phyloP scores from a whole-genome alignment of 1,284 basidiomycete genomes.

The Cystobasidiaceae sp. region DNA sequence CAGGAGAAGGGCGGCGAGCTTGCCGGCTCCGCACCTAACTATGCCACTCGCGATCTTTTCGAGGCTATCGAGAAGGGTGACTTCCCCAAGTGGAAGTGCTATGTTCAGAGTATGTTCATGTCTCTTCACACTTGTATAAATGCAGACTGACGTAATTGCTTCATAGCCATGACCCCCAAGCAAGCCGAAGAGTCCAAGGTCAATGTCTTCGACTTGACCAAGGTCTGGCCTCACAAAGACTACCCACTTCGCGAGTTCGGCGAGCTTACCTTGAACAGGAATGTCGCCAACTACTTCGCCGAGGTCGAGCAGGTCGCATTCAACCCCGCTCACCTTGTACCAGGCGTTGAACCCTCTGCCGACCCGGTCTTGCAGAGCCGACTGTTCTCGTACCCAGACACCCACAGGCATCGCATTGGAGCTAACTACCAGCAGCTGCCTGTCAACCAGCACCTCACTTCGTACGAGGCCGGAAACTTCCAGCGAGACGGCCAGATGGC shows the following conservation, averaged over 20 bases:
- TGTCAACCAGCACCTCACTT: conserved; percentile 70
- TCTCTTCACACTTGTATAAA: neutral
- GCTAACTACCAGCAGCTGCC: conserved; percentile 83
- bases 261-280: conserved; percentile 79
- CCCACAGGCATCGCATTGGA: conserved; percentile 71
- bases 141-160: neutral
- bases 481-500: conserved; percentile 57
- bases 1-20: conserved; percentile 56
- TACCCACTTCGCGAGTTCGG: conserved; percentile 82
- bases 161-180: conserved; percentile 60
- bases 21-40: conserved; percentile 73
- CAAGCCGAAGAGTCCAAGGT: conserved; percentile 87
- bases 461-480: conserved; percentile 68
- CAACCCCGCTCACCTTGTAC: conserved; percentile 75
- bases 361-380: conserved; percentile 90
- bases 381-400: conserved; percentile 92
- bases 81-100: conserved; percentile 72
- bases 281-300: conserved; percentile 61
- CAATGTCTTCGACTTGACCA: conserved; percentile 84
- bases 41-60: conserved; percentile 69
- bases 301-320: conserved; percentile 61
- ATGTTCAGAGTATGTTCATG: conserved; percentile 49
- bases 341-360: conserved; percentile 78
- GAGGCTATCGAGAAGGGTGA: conserved; percentile 71
- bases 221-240: conserved; percentile 62